Base-by-base conservation (phyloP, 106 monocot species). In the Phalaenopsis aphrodite region DNA sequence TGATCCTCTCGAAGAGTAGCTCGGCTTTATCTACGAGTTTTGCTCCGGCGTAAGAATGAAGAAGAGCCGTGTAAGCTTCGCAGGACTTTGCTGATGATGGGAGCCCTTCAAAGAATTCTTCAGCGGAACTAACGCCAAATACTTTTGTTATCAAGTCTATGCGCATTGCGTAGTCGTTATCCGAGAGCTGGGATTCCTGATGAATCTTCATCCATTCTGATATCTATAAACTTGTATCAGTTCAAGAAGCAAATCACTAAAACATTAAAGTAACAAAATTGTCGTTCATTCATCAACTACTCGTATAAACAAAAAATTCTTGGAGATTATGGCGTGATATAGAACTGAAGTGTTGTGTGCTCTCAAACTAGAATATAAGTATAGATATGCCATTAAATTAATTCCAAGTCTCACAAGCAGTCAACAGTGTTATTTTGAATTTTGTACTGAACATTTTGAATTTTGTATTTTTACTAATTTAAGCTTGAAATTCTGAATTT, bases 161-260 rank as follows among this genome's bases (percentile, higher is more conserved):
- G 41, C 89, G 87, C 72, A 88, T 81, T 38, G 89, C 92, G 86
- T 92, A 94, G 65, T 98, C 96, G 77, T 65, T 81, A 48, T 90
- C 90, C 6, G 83, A 88, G 61, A 94, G 72, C 38, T 92, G 88
- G 72, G 52, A 79, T 80, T 89, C 90, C 81, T 87, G 85, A 84
- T 92, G 88, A 75, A 45, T 78, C 86, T 88, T 89, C 92, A 94
- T 98, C 97, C 97, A 98, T 46, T 98, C 97, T 56, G 94, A 89
- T 79, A 94, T 87, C 96, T 97, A 89, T 81, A 90, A 86, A 82
- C 16, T 77, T 75, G 21, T 49, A 79, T 81, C 66, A 82, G 19
- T 78, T 72, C 78, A 84, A 72, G 78, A 77, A 77, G 36, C 19
- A 74, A 11, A 24, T 42, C 43, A 42, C 43, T 19, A 43, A 71